A percentile compares a stretch with the other conserved stretches of the same genome.
Evolutionary conservation across 306 rosid species (phyloP).

Genomic region (Rosa chinensis): DNA sequence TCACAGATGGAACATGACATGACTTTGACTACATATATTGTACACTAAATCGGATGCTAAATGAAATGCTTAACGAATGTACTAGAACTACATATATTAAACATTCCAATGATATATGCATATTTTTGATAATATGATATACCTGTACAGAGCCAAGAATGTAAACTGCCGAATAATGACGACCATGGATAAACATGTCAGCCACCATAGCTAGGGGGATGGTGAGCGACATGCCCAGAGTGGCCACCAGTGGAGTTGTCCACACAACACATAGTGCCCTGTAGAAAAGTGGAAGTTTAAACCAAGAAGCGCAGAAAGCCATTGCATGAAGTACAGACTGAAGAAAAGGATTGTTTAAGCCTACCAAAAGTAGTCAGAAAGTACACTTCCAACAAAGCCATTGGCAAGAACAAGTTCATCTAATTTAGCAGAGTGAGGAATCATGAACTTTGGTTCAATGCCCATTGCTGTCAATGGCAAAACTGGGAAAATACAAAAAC

Average conservation of each 20-base stretch:
- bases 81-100: not conserved
- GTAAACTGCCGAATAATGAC: constrained; percentile 86
- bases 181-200: constrained; percentile 94
- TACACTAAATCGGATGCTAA: not conserved
- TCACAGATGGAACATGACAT: not conserved
- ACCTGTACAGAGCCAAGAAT: constrained; percentile 95
- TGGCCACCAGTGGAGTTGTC: constrained; percentile 99
- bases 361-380: constrained; percentile 94
- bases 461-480: constrained; percentile 96
- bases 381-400: constrained; percentile 92
- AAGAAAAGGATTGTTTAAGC: constrained; percentile 17
- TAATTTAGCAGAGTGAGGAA: constrained; percentile 73
- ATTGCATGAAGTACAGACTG: constrained; percentile 12
- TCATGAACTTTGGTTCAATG: constrained; percentile 82
- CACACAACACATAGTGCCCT: constrained; percentile 98
- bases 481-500: constrained; percentile 46
- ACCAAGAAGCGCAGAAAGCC: constrained; percentile 18
- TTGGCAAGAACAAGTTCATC: constrained; percentile 95
- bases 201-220: constrained; percentile 99
- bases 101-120: not conserved
- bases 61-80: not conserved
- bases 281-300: constrained; percentile 25
- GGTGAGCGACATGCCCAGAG: constrained; percentile 98
- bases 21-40: not conserved
- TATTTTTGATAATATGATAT: constrained; percentile 5